phyloP scores from a whole-genome alignment of 1,284 basidiomycete species.

The Lignosus rhinocerotis region DNA sequence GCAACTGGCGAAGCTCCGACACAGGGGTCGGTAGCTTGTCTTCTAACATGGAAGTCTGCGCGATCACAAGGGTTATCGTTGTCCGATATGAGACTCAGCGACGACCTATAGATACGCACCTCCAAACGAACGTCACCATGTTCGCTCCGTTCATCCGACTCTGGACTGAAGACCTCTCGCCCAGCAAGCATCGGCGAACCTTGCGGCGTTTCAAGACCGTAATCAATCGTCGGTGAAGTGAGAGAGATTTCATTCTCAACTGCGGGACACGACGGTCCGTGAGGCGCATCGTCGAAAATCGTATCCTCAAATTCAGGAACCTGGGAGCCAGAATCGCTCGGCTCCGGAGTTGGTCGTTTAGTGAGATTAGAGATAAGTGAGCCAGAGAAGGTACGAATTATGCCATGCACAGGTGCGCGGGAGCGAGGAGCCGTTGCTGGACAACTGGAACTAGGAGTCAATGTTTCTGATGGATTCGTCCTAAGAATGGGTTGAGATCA shows the following conservation, averaged over 20 bases:
- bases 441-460: neutral
- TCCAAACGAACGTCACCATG: neutral
- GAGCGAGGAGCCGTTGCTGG: neutral
- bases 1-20: slow-evolving; percentile 9
- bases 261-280: slow-evolving; percentile 3
- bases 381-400: slow-evolving; percentile 47
- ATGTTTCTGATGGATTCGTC: slow-evolving; percentile 7
- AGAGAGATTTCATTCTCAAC: neutral
- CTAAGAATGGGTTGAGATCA: slow-evolving; percentile 3
- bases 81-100: neutral
- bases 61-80: neutral
- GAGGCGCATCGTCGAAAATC: slow-evolving; percentile 6
- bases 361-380: slow-evolving; percentile 47
- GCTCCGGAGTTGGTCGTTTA: slow-evolving; percentile 52
- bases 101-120: slow-evolving; percentile 2
- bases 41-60: slow-evolving; percentile 6
- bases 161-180: neutral
- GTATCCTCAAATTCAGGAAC: slow-evolving; percentile 15
- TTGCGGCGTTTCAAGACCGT: slow-evolving; percentile 13
- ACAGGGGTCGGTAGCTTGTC: slow-evolving; percentile 8
- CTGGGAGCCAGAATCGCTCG: slow-evolving; percentile 36
- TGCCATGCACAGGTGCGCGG: slow-evolving; percentile 11
- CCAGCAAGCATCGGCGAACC: slow-evolving; percentile 9
- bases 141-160: neutral
- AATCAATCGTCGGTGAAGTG: neutral